Base-by-base conservation (phyloP, 2,329 filamentous ascomycete species). In the Calonectria pseudoturangicola region DNA sequence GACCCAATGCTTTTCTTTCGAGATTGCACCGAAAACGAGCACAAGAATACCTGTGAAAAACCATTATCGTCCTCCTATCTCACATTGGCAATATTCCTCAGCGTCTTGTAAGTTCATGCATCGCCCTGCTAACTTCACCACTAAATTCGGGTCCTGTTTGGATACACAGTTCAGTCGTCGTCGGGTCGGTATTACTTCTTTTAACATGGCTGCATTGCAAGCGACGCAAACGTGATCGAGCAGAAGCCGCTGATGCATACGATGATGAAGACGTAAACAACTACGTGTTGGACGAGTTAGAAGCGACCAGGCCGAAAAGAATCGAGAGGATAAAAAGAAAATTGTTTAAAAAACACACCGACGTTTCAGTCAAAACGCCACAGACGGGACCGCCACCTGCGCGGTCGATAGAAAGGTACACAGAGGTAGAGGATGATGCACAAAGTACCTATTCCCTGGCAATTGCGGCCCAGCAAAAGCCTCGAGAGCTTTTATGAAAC, bases 21-120 rank as follows among this genome's bases (percentile, higher is more conserved):
- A 9, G 33, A 39, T 27, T 60, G 54, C 21, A 60, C 33, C 4
- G 54, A 60, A 60, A 60, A 60, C 39, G 54, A 41, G 54, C 15
- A 60, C 54, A 60, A 41, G n/a, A 60, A 60, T 12, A 60, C 54
- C 13, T 60, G 54, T 36, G 54, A 60, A 25, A 60, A 60, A 36
- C 36, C 54, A 18, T 16, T 28, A 5, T 25, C 54, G 0, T 60
- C 54, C 10, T 60, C 54, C 4, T 60, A 27, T 9, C 33, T 60
- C 16, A 60, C 54, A 6, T 12, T 60, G 54, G 54, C 54, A 15
- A 18, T 60, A 18, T 41, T 60, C n/a, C 21, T 60, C 7, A 41
- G 54, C 6, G 54, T 60, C 0, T 60, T 60, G 54, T 60, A 60
- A 41, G 54, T 13, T 27, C 13, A 6, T 16, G 13, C 13, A 2